A percentile compares a stretch with the other conserved stretches of the same genome.
Evolutionary conservation across 495 filamentous ascomycete genomes (phyloP).

Genomic region (Neurospora tetraspora): DNA sequence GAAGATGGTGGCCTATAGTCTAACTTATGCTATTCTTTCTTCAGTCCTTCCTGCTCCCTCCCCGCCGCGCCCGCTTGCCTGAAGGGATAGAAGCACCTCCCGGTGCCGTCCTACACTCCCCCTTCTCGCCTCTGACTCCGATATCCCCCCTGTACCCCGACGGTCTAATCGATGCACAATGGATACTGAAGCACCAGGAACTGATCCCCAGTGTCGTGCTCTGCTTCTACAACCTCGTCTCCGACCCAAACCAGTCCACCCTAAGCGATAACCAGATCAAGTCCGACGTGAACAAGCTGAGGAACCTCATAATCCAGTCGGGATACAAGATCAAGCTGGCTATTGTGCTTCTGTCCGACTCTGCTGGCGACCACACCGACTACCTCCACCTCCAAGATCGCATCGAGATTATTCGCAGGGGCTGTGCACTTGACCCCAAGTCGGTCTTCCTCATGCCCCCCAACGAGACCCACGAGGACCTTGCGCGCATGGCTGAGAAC

Average conservation of each 20-base stretch:
- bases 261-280: constrained; percentile 80
- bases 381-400: constrained; percentile 48
- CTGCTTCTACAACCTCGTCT: constrained; percentile 59
- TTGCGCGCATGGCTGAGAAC: constrained; percentile 52
- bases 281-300: constrained; percentile 70
- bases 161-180: constrained; percentile 68
- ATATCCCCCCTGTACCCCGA: constrained; percentile 75
- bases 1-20: neutral
- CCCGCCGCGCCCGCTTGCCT: constrained; percentile 39
- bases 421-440: constrained; percentile 70
- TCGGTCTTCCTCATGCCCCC: constrained; percentile 53
- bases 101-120: constrained; percentile 61
- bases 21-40: neutral
- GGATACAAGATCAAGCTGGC: constrained; percentile 64
- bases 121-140: constrained; percentile 77
- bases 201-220: constrained; percentile 71
- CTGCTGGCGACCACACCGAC: constrained; percentile 49
- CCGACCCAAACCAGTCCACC: constrained; percentile 59
- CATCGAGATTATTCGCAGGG: constrained; percentile 60
- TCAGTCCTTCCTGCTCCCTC: constrained; percentile 42
- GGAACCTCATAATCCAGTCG: constrained; percentile 52
- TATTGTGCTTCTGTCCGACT: constrained; percentile 69
- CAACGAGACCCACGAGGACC: constrained; percentile 39
- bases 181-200: constrained; percentile 78
- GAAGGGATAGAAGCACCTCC: constrained; percentile 36